Base-by-base conservation (phyloP, 305 asterid species). In the Solanum aculeatissimum region DNA sequence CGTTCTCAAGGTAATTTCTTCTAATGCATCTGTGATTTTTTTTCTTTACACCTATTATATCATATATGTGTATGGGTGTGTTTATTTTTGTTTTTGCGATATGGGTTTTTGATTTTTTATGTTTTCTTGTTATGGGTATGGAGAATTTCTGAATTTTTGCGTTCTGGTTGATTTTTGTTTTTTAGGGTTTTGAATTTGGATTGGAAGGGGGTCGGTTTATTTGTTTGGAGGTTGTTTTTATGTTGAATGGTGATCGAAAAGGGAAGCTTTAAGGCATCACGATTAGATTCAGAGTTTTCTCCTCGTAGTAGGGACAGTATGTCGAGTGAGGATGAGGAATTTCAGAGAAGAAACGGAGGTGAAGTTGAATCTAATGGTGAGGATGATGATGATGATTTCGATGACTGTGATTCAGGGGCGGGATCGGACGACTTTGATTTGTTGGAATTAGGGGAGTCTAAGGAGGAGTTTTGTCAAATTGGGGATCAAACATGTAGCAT, bases 361-460 rank as follows among this genome's bases (percentile, higher is more conserved):
- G 94, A 87, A 57, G 91, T 92, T 57, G 98, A 92, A 54, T 93
- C 98, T 11, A 91, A 89, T 29, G 97, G 92, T 13, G 98, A 94
- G 13, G 98, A 92, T n/a, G 91, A 90, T n/a, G 93, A 94, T 68
- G 99, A 95, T 87, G 98, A 92, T 51, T 93, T 95, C 82, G 98
- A 94, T 84, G 99, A 97, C 83, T 95, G 97, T 91, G 99, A 97
- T 86, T 97, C 99, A 0, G 99, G 99, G 69, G 99, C 98, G 2
- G 99, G 98, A 49, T 97, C 99, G 0, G 99, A 97, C 83, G 99
- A 97, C 88, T 90, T 91, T 83, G 99, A 97, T 89, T 91, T 95
- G 80, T 88, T 94, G 82, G 99, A 97, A 84, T 90, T 95, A 70
- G 99, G 99, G 4, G 97, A 92, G 88, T 68, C 93, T 4, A 97